phyloP scores from a whole-genome alignment of 495 filamentous ascomycete species.

The Trichocladium antarcticum region DNA sequence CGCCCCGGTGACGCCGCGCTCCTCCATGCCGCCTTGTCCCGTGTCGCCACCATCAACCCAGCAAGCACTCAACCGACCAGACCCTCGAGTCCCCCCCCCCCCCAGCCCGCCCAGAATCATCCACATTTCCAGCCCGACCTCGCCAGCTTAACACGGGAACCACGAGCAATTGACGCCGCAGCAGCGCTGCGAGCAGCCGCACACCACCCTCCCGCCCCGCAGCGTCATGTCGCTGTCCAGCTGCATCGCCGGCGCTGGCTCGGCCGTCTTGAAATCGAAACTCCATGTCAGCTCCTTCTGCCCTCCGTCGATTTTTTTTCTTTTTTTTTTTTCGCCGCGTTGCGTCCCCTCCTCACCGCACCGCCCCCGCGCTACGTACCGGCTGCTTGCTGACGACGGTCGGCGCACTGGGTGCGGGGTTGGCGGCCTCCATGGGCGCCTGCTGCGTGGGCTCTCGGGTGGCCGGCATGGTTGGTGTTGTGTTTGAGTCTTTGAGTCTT shows the following conservation, averaged over 20 bases:
- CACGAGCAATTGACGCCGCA: not conserved
- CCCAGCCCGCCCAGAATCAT: too few relatives aligned
- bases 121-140: too few relatives aligned
- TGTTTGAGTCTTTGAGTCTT: not conserved
- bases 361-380: too few relatives aligned
- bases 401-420: conserved; percentile 1
- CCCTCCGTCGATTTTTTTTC: too few relatives aligned
- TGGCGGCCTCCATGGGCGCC: conserved; percentile 10
- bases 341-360: not conserved
- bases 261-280: not conserved
- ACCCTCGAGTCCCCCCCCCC: too few relatives aligned
- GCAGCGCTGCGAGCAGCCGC: not conserved
- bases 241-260: not conserved
- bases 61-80: too few relatives aligned
- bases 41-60: too few relatives aligned
- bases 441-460: conserved; percentile 5
- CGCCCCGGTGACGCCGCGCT: too few relatives aligned
- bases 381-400: conserved; percentile 6
- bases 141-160: too few relatives aligned
- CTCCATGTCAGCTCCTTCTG: not conserved
- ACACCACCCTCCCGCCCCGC: not conserved
- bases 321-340: too few relatives aligned
- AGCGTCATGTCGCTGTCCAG: not conserved
- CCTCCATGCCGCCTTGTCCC: too few relatives aligned
- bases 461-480: conserved; percentile 7